Evolutionary conservation across 2,329 filamentous ascomycete genomes (phyloP), one percentile per base, ranked within the genome.

Genomic region (Penicillium crustosum): DNA sequence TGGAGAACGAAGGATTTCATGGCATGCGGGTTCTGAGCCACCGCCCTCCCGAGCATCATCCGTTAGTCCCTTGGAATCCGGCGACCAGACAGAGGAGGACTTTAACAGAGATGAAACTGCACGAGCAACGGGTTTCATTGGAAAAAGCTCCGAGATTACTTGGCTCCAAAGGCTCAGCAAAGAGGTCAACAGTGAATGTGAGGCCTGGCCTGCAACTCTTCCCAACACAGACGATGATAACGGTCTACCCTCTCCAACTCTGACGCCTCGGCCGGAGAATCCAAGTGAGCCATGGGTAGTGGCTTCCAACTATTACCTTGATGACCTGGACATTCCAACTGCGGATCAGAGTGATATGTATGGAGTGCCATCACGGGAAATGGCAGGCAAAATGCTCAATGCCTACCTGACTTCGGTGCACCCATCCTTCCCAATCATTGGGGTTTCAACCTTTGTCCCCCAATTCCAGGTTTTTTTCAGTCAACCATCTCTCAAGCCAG

Each of bases 81-180:
- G 73, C n/a, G 78, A 78, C 53, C 69, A 73, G 35, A 74, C 77
- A 7, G 71, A 76, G 29, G 75, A 79, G 63, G 78, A 79, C 51
- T 78, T 77, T 58, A 75, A 76, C 38, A 68, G 68, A 54, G 72
- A 75, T 39, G 72, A 75, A 36, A 62, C 66, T 17, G 68, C 74
- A n/a, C 69, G 73, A 36, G 70, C 73, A 9, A 78, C 74, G 6
- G 75, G 77, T 0, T 79, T 74, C 54, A 75, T 78, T 61, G 78
- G 78, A 9, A 76, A 74, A 57, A 77, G 75, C 56, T 79, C 77
- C 0, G 77, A 79, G 45, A 72, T 78, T n/a, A 72, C 68, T 35
- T 80, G 78, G 78, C 66, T 79, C 9, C 76, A 79, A 43, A 72
- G 66, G 21, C 61, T 79, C 10, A 68, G 63, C 36, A 71, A 73